phyloP scores from a whole-genome alignment of 176 grass and related monocot genomes.

The Tillandsia leiboldiana region DNA sequence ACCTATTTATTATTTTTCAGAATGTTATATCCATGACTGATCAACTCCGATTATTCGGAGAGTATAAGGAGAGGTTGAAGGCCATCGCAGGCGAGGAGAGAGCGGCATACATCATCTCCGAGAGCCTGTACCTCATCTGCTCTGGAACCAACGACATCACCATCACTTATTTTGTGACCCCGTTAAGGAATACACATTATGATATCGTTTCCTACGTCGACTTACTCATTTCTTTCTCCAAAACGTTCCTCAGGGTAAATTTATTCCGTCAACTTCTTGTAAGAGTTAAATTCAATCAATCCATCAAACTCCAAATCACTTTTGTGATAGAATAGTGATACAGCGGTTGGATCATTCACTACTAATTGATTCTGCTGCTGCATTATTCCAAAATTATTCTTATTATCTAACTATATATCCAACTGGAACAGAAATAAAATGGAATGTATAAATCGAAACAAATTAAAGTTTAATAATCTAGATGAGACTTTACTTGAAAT shows the following conservation, averaged over 20 bases:
- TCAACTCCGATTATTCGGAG: neutral
- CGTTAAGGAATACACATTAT: slow-evolving; percentile 24
- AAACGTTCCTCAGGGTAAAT: neutral
- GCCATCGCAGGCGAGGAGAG: slow-evolving; percentile 18
- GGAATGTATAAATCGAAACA: no score
- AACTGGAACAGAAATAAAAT: no score
- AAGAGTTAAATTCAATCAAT: no score
- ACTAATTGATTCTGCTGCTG: no score
- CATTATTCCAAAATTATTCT: no score
- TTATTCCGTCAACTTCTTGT: neutral
- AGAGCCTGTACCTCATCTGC: slow-evolving; percentile 17
- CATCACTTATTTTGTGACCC: slow-evolving; percentile 57
- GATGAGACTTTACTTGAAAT: no score
- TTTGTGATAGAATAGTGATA: no score
- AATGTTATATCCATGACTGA: neutral
- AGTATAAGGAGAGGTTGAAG: slow-evolving; percentile 25
- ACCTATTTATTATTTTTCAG: neutral
- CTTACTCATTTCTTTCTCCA: neutral
- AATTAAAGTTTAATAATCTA: no score
- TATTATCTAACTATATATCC: no score
- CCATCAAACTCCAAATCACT: no score
- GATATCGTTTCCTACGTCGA: slow-evolving; percentile 38
- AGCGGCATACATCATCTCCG: slow-evolving; percentile 3
- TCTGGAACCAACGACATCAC: slow-evolving; percentile 73
- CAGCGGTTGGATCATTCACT: no score